Evolutionary conservation across 305 asterid species (phyloP).

Genomic region (Fraxinus velutina): DNA sequence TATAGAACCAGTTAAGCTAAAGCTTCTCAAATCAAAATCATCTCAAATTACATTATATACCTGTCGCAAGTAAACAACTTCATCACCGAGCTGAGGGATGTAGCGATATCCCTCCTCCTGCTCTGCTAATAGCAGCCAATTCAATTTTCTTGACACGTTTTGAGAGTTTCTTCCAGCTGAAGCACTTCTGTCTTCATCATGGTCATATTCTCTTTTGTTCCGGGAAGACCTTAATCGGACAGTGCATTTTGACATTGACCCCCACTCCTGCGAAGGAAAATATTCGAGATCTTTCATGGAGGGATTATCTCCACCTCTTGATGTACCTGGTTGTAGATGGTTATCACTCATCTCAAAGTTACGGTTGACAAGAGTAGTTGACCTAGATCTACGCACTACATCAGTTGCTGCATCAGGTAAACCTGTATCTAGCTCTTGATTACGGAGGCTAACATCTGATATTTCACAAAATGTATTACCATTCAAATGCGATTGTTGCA

Average conservation of each 20-base stretch:
- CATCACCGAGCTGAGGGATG: constrained; percentile 97
- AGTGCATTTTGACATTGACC: constrained; percentile 31
- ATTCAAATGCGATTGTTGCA: constrained; percentile 29
- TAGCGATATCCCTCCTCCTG: constrained; percentile 88
- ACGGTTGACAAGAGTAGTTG: constrained; percentile 33
- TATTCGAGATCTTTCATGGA: constrained; percentile 39
- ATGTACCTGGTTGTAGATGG: constrained; percentile 49
- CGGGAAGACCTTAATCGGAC: constrained; percentile 47
- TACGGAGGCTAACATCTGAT: constrained; percentile 35
- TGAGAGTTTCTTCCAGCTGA: constrained; percentile 32
- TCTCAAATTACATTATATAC: constrained; percentile 34
- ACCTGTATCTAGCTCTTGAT: constrained; percentile 40
- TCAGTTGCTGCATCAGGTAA: constrained; percentile 68
- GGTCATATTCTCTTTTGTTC: constrained; percentile 42
- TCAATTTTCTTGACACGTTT: constrained; percentile 36
- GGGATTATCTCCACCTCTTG: constrained; percentile 44
- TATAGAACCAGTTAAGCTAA: background rate
- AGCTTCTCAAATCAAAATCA: constrained; percentile 1
- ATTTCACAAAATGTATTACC: constrained; percentile 36
- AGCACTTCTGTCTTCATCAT: constrained; percentile 31
- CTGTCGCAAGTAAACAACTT: constrained; percentile 84
- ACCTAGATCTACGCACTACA: constrained; percentile 67
- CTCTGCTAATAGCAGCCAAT: constrained; percentile 74
- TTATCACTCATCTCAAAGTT: constrained; percentile 31
- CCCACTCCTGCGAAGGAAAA: constrained; percentile 39